Percentiles rank a stretch among this genome's conserved stretches.
Conservation (phyloP, 805 yeast species). For the Candida endomychidarum region DNA sequence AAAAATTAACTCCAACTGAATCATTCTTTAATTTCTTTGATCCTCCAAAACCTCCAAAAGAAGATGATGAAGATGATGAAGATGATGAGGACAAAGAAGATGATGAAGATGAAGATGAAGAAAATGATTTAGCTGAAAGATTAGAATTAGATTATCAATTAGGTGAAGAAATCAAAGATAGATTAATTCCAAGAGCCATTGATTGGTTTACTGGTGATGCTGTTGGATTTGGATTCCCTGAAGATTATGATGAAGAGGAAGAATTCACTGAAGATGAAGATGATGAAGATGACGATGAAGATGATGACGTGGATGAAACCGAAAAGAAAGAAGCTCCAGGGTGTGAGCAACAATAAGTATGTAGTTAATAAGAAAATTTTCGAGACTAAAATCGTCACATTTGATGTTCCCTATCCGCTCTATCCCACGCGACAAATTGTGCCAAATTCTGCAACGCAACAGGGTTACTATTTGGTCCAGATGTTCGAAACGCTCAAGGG, state of each 20-base stretch:
- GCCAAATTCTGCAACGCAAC: too few relatives aligned
- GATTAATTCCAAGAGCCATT: constrained; percentile 91
- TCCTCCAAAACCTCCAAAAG: constrained; percentile 78
- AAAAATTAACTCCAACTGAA: constrained; percentile 89
- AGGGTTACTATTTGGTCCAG: too few relatives aligned
- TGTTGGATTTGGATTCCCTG: constrained; percentile 64
- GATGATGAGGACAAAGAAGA: constrained; percentile 54
- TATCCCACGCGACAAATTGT: too few relatives aligned
- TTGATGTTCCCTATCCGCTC: too few relatives aligned
- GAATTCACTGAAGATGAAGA: constrained; percentile 62
- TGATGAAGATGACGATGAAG: constrained; percentile 61
- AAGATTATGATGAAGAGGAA: constrained; percentile 58
- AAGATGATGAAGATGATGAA: constrained; percentile 49
- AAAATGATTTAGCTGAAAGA: constrained; percentile 75
- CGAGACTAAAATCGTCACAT: neutral
- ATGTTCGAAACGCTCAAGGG: too few relatives aligned
- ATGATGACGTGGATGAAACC: constrained; percentile 49
- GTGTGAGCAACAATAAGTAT: constrained; percentile 64
- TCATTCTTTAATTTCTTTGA: constrained; percentile 94
- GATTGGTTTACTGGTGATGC: constrained; percentile 99
- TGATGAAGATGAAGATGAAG: constrained; percentile 53
- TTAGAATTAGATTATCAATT: constrained; percentile 91
- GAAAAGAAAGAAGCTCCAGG: constrained; percentile 66
- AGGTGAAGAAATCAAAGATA: constrained; percentile 95
- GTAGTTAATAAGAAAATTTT: neutral